Evolutionary conservation across 2,329 filamentous ascomycete species (phyloP).

Genomic region (Botrytis porri): DNA sequence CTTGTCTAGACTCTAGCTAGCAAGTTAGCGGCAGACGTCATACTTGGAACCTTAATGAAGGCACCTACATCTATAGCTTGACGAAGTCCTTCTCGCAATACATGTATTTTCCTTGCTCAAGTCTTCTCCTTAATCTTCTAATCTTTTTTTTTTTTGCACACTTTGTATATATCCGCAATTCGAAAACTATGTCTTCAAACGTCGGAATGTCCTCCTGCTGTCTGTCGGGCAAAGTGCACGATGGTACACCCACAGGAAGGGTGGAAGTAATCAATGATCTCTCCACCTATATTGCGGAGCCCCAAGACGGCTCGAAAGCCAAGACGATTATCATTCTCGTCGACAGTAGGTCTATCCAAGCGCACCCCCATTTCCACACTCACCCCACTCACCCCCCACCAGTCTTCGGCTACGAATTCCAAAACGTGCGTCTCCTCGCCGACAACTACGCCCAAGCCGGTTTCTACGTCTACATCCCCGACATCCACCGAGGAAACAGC

Average conservation of each 20-base stretch:
- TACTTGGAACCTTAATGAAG: background rate
- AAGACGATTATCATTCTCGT: conserved; percentile 49
- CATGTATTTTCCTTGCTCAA: background rate
- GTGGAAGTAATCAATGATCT: conserved; percentile 45
- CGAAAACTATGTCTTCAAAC: background rate
- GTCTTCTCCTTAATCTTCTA: background rate
- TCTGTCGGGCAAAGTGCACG: background rate
- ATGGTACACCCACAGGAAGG: conserved; percentile 41
- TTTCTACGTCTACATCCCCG: conserved; percentile 47
- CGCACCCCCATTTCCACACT: too few species aligned
- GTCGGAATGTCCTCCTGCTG: conserved; percentile 1
- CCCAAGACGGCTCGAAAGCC: conserved; percentile 36
- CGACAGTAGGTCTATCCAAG: conserved; percentile 42
- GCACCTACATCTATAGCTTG: background rate
- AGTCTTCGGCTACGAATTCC: conserved; percentile 46
- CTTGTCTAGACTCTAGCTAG: background rate
- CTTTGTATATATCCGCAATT: background rate
- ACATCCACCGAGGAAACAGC: conserved; percentile 44
- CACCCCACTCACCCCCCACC: background rate
- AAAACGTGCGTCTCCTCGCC: conserved; percentile 48
- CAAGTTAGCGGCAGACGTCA: background rate
- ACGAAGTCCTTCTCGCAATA: background rate
- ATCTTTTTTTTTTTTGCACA: too few species aligned
- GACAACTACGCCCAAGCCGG: conserved; percentile 47
- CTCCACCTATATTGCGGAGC: conserved; percentile 44